Percentiles rank a stretch among this genome's conserved stretches.
Conservation (phyloP, 257 asterid species). For the Mitragyna speciosa region DNA sequence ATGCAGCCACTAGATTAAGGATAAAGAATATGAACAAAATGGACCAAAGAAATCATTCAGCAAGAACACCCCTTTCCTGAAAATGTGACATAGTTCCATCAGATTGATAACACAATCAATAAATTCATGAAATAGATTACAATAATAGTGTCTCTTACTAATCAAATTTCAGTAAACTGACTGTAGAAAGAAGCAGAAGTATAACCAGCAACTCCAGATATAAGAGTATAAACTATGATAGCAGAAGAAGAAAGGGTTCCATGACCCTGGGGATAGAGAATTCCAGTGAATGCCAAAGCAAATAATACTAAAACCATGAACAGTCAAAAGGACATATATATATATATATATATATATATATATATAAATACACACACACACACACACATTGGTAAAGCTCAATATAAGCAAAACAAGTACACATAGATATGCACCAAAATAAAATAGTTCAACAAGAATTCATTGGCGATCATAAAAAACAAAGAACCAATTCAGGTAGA, state of each 20-base stretch:
- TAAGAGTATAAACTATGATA: conserved; percentile 54
- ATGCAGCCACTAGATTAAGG: conserved; percentile 56
- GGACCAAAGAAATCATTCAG: conserved; percentile 61
- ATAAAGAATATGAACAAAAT: conserved; percentile 37
- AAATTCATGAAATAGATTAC: neutral
- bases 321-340: conserved; percentile 17
- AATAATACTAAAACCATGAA: conserved; percentile 63
- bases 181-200: conserved; percentile 59
- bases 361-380: no score
- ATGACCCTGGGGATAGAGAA: conserved; percentile 68
- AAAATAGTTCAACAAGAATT: neutral
- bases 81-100: conserved; percentile 16
- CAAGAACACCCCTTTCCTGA: conserved; percentile 54
- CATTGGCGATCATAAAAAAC: neutral
- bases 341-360: no score
- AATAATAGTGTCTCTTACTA: conserved; percentile 47
- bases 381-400: neutral
- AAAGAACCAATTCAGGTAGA: neutral
- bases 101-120: neutral
- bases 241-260: conserved; percentile 58
- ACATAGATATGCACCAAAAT: neutral
- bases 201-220: conserved; percentile 78
- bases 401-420: neutral
- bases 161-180: conserved; percentile 59
- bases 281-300: conserved; percentile 56